Percentiles rank a stretch among this genome's conserved stretches.
Evolutionary conservation across 2,329 filamentous ascomycete species (phyloP).

Genomic region (Sporothrix luriei): DNA sequence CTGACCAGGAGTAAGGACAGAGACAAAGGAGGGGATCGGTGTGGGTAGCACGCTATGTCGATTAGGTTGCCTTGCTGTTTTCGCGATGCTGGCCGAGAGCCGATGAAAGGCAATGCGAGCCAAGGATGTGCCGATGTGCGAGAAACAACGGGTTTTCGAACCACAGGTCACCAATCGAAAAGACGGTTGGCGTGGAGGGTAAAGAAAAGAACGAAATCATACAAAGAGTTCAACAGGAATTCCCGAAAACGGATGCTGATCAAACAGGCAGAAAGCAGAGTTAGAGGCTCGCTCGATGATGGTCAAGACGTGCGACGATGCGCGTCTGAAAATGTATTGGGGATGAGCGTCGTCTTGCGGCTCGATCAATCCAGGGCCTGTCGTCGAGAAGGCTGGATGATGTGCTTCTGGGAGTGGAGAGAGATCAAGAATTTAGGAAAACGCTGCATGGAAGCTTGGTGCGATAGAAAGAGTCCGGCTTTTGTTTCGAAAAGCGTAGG

Average conservation of each 20-base stretch:
- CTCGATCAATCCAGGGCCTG: slow-evolving; percentile 29
- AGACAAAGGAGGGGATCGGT: slow-evolving; percentile 21
- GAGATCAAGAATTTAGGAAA: slow-evolving; percentile 30
- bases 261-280: slow-evolving; percentile 41
- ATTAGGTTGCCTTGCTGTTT: slow-evolving; percentile 13
- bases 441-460: neutral
- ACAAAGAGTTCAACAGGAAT: slow-evolving; percentile 40
- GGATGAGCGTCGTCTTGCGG: slow-evolving; percentile 32
- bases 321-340: slow-evolving; percentile 42
- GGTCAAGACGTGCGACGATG: slow-evolving; percentile 43
- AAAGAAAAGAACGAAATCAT: slow-evolving; percentile 39
- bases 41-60: slow-evolving; percentile 19
- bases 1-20: slow-evolving; percentile 32
- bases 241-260: slow-evolving; percentile 42
- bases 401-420: slow-evolving; percentile 43
- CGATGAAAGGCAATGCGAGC: slow-evolving; percentile 24
- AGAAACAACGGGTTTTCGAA: slow-evolving; percentile 45
- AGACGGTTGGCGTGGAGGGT: slow-evolving; percentile 46
- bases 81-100: slow-evolving; percentile 28
- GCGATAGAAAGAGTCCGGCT: slow-evolving; percentile 26
- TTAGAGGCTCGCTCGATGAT: slow-evolving; percentile 39
- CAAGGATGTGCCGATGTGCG: slow-evolving; percentile 33
- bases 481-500: slow-evolving; percentile 29
- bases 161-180: slow-evolving; percentile 37
- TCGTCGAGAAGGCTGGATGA: slow-evolving; percentile 42